A percentile compares a stretch with the other conserved stretches of the same genome.
These are phyloP conservation scores for Alternaria triticina DNA, from an alignment of 2,329 filamentous ascomycete species.

Conservation along the genomic window DNA sequence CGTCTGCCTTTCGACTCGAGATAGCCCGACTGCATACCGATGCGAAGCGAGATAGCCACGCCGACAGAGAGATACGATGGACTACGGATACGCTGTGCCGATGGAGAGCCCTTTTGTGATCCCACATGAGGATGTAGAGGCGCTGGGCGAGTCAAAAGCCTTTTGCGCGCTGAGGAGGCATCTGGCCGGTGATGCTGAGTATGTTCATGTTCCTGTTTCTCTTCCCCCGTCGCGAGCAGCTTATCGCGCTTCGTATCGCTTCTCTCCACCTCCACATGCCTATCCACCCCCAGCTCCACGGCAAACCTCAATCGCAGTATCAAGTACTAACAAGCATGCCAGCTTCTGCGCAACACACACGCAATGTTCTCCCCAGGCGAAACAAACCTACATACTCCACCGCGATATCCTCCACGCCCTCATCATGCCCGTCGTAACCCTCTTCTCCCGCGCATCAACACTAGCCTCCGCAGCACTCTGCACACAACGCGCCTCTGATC, in stretches of 20 bases:
- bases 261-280: not conserved
- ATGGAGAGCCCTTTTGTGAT: conserved; percentile 52
- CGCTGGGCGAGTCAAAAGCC: conserved; percentile 49
- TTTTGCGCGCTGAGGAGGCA: conserved; percentile 54
- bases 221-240: conserved; percentile 1
- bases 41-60: conserved; percentile 9
- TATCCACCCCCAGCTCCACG: not conserved
- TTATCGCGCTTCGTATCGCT: conserved; percentile 6
- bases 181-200: conserved; percentile 50
- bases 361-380: conserved; percentile 37
- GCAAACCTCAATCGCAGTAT: not conserved
- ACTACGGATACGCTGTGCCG: conserved; percentile 11
- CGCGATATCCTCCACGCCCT: conserved; percentile 66
- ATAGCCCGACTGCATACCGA: conserved; percentile 5
- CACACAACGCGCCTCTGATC: conserved; percentile 56
- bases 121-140: conserved; percentile 49
- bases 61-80: conserved; percentile 5
- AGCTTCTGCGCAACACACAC: conserved; percentile 53
- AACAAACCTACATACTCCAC: conserved; percentile 57
- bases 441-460: conserved; percentile 61
- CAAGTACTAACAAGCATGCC: not conserved
- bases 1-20: not conserved
- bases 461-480: conserved; percentile 59
- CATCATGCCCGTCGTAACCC: conserved; percentile 63
- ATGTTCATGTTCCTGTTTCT: conserved; percentile 29